These are phyloP conservation scores for Suillus subaureus DNA, from an alignment of 768 basidiomycete species.

Conservation along the genomic window DNA sequence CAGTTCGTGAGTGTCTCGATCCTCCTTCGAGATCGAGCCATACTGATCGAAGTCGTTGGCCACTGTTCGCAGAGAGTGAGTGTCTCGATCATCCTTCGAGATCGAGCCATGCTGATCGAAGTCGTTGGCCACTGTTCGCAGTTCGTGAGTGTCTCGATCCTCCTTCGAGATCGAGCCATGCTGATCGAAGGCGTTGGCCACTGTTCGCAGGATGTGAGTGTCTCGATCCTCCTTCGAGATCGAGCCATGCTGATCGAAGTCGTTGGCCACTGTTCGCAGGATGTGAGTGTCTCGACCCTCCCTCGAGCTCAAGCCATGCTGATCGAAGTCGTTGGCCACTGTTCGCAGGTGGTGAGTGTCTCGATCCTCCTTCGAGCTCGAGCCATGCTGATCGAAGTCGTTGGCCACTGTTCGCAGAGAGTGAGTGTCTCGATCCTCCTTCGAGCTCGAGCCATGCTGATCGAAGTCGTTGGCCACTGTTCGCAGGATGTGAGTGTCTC, in stretches of 20 bases:
- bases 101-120: neutral
- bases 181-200: neutral
- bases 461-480: neutral
- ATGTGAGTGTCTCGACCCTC: neutral
- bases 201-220: neutral
- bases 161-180: neutral
- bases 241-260: neutral
- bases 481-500: neutral
- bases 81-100: neutral
- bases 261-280: neutral
- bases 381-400: neutral
- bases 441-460: neutral
- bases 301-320: neutral
- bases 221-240: neutral
- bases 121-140: neutral
- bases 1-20: neutral
- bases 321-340: neutral
- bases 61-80: neutral
- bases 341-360: neutral
- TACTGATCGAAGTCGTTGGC: too few relatives aligned
- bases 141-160: neutral
- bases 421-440: neutral
- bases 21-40: neutral
- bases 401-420: neutral
- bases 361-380: neutral